Base-by-base conservation (phyloP, 495 filamentous ascomycete genomes). In the Hyaloscypha hepaticicola region DNA sequence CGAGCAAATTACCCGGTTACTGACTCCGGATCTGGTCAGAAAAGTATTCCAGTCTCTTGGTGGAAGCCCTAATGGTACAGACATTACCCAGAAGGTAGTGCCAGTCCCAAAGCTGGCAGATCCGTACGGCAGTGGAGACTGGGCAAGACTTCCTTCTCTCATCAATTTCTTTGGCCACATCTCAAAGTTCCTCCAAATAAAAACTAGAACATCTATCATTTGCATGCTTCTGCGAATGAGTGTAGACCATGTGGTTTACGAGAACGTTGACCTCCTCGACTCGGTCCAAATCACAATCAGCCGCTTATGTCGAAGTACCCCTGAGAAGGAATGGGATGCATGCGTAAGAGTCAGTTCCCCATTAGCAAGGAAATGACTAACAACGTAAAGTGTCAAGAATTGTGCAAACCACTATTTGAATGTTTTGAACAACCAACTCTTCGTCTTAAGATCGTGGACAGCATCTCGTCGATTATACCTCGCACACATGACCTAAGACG, bases 401-500 rank as follows among this genome's bases (percentile, higher is more conserved):
- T 89, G 21, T 82, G 82, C 55, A 66, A 62, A 74, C 69, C 33
- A 85, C 79, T 34, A 65, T 90, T 55, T 80, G 80, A 72, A 58
- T 72, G 26, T 83, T 79, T 51, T 73, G 86, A 48, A 73, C 73
- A 22, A 79, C 85, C 45, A 66, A 81, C 75, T 34, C 76, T 91
- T 7, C 87, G 87, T 51, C 78, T 84, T 53, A 80, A 82, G 29
- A 75, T 90, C 3, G 78, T 93, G 26, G 80, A 80, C 21, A 77
- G 83, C 59, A 80, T 92, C 29, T 77, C 88, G 5, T 79, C 81
- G 19, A 79, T 76, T 8, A 80, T 79, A 8, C 72, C 80, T 1
- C 78, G 83, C 62, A 77, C 87, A 24, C 80, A 87, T 53, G 77
- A 87, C 29, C 77, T 96, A 49, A 82, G 88, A 45, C 83, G 87